A percentile compares a stretch with the other conserved stretches of the same genome.
Conservation (phyloP, 306 rosid genomes). For the Rosa chinensis region DNA sequence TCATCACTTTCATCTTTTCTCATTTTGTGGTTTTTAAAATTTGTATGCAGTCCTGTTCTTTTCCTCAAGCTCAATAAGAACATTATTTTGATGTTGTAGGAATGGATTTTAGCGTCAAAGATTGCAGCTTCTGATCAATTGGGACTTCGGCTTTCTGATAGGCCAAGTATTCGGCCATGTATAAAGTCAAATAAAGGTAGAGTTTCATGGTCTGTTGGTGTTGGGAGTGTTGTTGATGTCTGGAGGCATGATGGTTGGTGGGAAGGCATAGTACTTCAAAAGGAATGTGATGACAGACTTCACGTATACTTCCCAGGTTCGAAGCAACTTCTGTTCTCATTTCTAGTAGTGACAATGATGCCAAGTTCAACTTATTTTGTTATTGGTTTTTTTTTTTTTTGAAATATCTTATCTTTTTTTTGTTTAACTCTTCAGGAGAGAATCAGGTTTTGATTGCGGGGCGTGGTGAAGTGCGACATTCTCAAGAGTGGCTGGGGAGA, state of each 20-base stretch:
- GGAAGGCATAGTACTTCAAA: constrained; percentile 78
- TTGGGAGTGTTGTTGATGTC: constrained; percentile 70
- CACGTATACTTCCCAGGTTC: constrained; percentile 79
- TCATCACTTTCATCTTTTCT: not conserved
- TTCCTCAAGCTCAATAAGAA: not conserved
- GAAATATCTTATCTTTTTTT: not conserved
- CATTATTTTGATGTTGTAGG: constrained; percentile 40
- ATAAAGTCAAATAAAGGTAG: constrained; percentile 29
- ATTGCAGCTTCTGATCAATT: constrained; percentile 53
- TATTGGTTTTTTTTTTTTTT: not conserved
- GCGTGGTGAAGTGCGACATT: constrained; percentile 45
- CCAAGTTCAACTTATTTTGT: not conserved
- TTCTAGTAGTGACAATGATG: not conserved
- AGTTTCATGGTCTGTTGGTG: constrained; percentile 37
- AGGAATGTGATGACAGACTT: constrained; percentile 44
- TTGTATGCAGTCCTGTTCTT: not conserved
- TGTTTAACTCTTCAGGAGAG: constrained; percentile 52
- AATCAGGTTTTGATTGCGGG: constrained; percentile 40
- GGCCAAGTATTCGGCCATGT: constrained; percentile 62
- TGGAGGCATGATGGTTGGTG: constrained; percentile 98
- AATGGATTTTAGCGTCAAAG: constrained; percentile 75
- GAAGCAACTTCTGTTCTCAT: not conserved
- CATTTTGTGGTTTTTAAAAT: not conserved
- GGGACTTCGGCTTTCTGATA: constrained; percentile 47
- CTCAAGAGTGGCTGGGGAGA: constrained; percentile 77